These are phyloP conservation scores for Neoascochyta sp. DNA, from an alignment of 2,329 filamentous ascomycete genomes.

Conservation along the genomic window DNA sequence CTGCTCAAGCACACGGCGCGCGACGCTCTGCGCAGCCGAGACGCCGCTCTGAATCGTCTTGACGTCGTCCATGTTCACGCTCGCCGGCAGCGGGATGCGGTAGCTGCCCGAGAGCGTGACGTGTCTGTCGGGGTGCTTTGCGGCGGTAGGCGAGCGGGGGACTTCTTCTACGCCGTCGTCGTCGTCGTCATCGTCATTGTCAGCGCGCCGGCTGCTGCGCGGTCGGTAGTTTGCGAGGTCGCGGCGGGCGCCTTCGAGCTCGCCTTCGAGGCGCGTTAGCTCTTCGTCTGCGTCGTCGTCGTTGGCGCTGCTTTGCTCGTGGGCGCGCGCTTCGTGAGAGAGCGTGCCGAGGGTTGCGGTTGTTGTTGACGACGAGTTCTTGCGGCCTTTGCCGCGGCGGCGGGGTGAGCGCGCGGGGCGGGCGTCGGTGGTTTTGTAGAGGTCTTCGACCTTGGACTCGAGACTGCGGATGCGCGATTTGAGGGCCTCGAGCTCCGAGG, in stretches of 20 bases:
- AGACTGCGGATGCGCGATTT: constrained; percentile 35
- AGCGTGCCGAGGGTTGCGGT: constrained; percentile 16
- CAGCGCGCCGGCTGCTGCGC: constrained; percentile 2
- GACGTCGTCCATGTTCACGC: constrained; percentile 31
- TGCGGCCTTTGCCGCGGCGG: constrained; percentile 31
- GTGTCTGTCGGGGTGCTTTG: constrained; percentile 17
- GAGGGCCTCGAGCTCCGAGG: constrained; percentile 33
- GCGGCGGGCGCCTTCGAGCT: constrained; percentile 30
- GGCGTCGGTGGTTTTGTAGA: constrained; percentile 20
- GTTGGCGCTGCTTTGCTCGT: constrained; percentile 2
- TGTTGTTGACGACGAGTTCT: constrained; percentile 19
- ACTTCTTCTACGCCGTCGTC: constrained; percentile 30
- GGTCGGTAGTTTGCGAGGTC: constrained; percentile 29
- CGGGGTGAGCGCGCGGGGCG: constrained; percentile 27
- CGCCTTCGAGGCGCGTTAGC: constrained; percentile 28
- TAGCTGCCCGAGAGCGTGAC: constrained; percentile 36
- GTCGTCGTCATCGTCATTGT: constrained; percentile 6
- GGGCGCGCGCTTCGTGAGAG: constrained; percentile 9
- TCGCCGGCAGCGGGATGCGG: constrained; percentile 35
- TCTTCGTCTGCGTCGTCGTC: constrained; percentile 33
- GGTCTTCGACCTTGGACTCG: constrained; percentile 37
- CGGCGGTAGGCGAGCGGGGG: constrained; percentile 6
- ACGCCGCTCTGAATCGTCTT: constrained; percentile 35
- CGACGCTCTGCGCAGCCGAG: constrained; percentile 33
- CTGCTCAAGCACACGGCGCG: constrained; percentile 31